A percentile compares a stretch with the other conserved stretches of the same genome.
Evolutionary conservation across 2,329 filamentous ascomycete species (phyloP).

Genomic region (Didymosphaeria variabile): DNA sequence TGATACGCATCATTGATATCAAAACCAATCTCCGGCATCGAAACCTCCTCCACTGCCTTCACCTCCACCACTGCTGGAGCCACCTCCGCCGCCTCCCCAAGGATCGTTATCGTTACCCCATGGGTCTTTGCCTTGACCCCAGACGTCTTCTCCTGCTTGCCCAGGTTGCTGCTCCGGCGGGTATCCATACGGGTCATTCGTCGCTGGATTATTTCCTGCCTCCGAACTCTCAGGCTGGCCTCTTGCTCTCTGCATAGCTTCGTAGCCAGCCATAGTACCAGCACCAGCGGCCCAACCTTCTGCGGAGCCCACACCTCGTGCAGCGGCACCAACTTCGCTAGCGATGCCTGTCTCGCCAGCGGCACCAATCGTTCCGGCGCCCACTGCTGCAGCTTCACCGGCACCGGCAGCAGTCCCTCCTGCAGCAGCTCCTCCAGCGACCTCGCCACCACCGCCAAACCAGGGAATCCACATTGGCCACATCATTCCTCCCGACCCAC

Average conservation of each 20-base stretch:
- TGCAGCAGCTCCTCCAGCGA: constrained; percentile 51
- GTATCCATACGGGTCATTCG: constrained; percentile 28
- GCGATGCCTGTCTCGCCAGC: constrained; percentile 54
- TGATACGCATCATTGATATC: constrained; percentile 16
- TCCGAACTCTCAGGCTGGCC: constrained; percentile 29
- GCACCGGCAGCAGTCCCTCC: constrained; percentile 46
- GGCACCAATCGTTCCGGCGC: constrained; percentile 49
- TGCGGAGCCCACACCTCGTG: constrained; percentile 48
- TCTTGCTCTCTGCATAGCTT: constrained; percentile 66
- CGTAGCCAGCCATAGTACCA: constrained; percentile 69
- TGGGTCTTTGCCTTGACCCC: constrained; percentile 39
- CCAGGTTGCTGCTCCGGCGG: constrained; percentile 29
- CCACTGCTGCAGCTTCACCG: constrained; percentile 47
- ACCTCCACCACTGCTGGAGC: constrained; percentile 36
- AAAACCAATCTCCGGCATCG: constrained; percentile 39
- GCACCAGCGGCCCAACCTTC: constrained; percentile 61
- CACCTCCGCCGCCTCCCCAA: constrained; percentile 35
- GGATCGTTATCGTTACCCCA: constrained; percentile 38
- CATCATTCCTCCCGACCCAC: constrained; percentile 53
- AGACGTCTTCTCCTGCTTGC: constrained; percentile 36
- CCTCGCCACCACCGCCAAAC: constrained; percentile 48
- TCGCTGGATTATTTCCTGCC: constrained; percentile 17
- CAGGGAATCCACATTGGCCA: constrained; percentile 62
- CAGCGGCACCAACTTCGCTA: constrained; percentile 60
- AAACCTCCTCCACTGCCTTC: constrained; percentile 24